Evolutionary conservation across 768 basidiomycete genomes (phyloP), one percentile per base, ranked within the genome.

Genomic region (Suillus paluster): DNA sequence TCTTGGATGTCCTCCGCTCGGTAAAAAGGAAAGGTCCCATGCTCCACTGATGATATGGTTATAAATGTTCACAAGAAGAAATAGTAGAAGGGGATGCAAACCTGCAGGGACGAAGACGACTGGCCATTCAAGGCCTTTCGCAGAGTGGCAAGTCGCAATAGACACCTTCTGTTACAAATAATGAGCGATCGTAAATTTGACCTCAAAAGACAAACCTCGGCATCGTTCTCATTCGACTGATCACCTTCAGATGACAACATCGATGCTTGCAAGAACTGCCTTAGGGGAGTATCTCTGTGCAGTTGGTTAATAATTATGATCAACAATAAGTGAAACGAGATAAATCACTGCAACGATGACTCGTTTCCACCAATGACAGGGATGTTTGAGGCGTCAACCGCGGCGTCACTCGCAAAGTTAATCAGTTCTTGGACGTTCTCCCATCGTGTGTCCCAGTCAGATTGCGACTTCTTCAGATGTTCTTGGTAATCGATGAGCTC

Each of bases 81-180:
- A 55, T 17, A 59, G 45, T 15, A 59, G 56, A 19, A 50, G 27
- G 46, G 39, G 67, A 17, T 19, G 58, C 71, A 63, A 69, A 89
- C 89, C 86, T 15, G 88, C 85, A 25, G 90, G 90, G 21, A 92
- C 78, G 64, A 95, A 88, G 0, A 95, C 92, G 2, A 95, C 90
- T 1, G 94, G 93, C 93, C 94, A 97, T 73, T 97, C 94, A 9
- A 95, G 78, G 0, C 94, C 94, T 72, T 97, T 97, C 0, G 94
- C 93, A 38, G 92, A 86, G 76, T 97, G 94, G 59, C 94, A 93
- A 0, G 94, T 96, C 2, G 89, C 83, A 48, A 95, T 86, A 1
- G 88, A 90, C 8, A 95, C 92, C 83, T 89, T 92, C 90, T 92
- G 63, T 36, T 57, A 17, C 54, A 55, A 55, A 39, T 39, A 1